Evolutionary conservation across 768 basidiomycete species (phyloP), one percentile per base, ranked within the genome.

Genomic region (Mycena venus): DNA sequence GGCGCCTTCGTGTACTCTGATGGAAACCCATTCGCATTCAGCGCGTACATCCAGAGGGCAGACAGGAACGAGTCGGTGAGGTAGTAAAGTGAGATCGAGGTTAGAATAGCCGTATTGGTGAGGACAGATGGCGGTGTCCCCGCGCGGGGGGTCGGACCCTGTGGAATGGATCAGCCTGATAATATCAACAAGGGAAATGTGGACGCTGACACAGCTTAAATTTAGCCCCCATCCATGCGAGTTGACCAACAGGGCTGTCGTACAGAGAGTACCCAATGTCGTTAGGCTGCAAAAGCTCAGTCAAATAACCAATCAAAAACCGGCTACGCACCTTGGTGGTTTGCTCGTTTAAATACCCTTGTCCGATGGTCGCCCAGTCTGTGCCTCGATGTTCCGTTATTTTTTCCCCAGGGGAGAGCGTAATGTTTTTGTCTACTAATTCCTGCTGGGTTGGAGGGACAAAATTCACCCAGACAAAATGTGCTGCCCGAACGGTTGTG

Each of bases 21-120:
- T 8, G 3, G 4, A 29, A 71, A 53, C 27, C 60, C 69, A 32
- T 53, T 36, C 3, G 49, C 29, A 31, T 70, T 70, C 49, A 38
- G 49, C 3, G 69, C 68, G 36, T 81, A 81, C 12, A 74, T 66
- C 53, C 76, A 70, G 27, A 73, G 56, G 9, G 80, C 74, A 5
- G 78, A 77, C 9, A 62, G 32, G 71, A 79, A 77, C 7, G 79
- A 68, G 11, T 72, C 27, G 19, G 79, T 78, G 62, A 80, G 76
- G 49, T 44, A 79, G 71, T 80, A 81, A 2, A 80, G 68, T 19
- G 80, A 79, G 17, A 79, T 65, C 7, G 77, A 75, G 36, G 73
- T 77, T 17, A 79, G 72, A 42, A 79, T 76, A 23, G 74, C 73
- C 10, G 47, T 51, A 23, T 31, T 29, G 47, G 55, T 40, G 40